A percentile compares a stretch with the other conserved stretches of the same genome.
phyloP scores from a whole-genome alignment of 139 green algal species.

The Chlorella sorokiniana region DNA sequence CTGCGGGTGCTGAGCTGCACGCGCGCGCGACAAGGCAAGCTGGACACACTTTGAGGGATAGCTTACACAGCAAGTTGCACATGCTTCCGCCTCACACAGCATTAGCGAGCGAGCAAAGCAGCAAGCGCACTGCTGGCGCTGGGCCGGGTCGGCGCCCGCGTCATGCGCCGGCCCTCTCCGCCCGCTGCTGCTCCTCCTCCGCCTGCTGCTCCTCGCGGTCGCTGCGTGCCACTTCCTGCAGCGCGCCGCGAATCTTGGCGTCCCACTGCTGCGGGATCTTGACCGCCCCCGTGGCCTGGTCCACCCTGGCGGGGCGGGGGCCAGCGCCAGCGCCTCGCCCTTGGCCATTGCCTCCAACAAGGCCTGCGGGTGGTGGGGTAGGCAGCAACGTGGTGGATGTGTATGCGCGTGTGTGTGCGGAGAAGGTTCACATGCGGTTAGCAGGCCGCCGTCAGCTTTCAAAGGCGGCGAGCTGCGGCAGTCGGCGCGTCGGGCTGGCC shows the following conservation, averaged over 20 bases:
- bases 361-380: slow-evolving; percentile 44
- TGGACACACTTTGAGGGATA: no score
- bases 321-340: slow-evolving; percentile 55
- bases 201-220: slow-evolving; percentile 22
- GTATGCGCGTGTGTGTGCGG: not conserved
- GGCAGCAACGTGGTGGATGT: not conserved
- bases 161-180: not conserved
- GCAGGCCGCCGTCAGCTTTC: not conserved
- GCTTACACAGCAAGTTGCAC: no score
- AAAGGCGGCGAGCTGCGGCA: not conserved
- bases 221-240: slow-evolving; percentile 33
- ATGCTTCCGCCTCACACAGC: no score
- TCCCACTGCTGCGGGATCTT: slow-evolving; percentile 39
- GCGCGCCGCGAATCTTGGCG: slow-evolving; percentile 32
- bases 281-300: slow-evolving; percentile 8
- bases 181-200: slow-evolving; percentile 17
- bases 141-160: no score
- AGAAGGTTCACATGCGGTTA: not conserved
- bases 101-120: no score
- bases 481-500: not conserved
- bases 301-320: slow-evolving; percentile 30
- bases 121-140: no score
- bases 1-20: no score
- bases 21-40: no score
- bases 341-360: slow-evolving; percentile 67